Base-by-base conservation (phyloP, 345 rosid genomes). In the Streptanthus diversifolius region DNA sequence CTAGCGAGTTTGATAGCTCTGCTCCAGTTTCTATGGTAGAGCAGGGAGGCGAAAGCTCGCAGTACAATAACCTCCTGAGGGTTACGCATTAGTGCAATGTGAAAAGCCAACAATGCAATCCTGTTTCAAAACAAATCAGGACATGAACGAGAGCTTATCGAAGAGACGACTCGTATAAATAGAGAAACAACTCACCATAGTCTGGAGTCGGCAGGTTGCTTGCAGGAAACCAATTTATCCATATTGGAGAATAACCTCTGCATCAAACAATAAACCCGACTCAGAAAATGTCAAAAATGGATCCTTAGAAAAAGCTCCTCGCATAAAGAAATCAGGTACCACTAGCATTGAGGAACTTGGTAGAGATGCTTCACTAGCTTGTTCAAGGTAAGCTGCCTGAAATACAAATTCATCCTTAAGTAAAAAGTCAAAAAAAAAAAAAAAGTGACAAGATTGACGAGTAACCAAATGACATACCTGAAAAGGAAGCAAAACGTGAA, bases 81-180 rank as follows among this genome's bases (percentile, higher is more conserved):
- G 53, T 82, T 71, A 44, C 79, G 73, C 63, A 87, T 88, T 70
- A 95, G 75, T 77, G 99, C 90, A 37, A 63, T 86, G 83, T 95
- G 99, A 82, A 95, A 88, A 19, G 92, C 91, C 79, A 95, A 80
- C 37, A 95, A 73, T 69, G 89, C 90, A 80, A 91, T 66, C 99
- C 99, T 91, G 85, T 79, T 25, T 44, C 3, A 30, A 30, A 32
- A 21, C 14, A 54, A 11, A 49, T 63, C 40, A 64, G 11, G 52
- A 52, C 64, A 71, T 65, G 33, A 39, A 54, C 54, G 13, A 65
- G 48, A 70, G 19, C 60, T 63, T 9, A 30, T 2, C 15, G n/a
- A 63, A 45, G 41, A 35, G 21, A 51, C 22, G 37, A 13, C 59
- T 59, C 45, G 1, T 52, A n/a, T 45, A 70, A 45, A 33, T 32